Base-by-base conservation (phyloP, 352 stramenopile genomes). In the Globisporangium lucens region DNA sequence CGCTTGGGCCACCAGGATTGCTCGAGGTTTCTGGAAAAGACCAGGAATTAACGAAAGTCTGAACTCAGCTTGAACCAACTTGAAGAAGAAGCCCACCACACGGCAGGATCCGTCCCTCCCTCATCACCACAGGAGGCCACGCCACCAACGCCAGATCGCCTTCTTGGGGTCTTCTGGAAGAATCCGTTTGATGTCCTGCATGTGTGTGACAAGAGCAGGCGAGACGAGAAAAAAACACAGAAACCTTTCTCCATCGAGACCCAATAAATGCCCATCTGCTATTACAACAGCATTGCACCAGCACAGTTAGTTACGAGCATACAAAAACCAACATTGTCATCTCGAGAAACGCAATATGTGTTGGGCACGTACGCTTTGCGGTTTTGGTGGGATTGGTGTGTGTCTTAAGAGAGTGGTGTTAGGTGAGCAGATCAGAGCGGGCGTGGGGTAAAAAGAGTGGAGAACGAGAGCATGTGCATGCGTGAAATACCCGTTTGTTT, bases 21-120 rank as follows among this genome's bases (percentile, higher is more conserved):
- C 24, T 38, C 9, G 7, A 29, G 41, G 36, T 76, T 76, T 65
- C 61, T 74, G 22, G 10, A 46, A 33, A 69, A 71, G 33, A 70
- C 61, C 22, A 46, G 22, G 15, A 24, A 10, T 53, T 29, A 22
- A 41, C 22, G 13, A 13, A 29, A 61, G 6, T 22, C 4, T 10
- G 12, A 56, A 27, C 43, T 7, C 43, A 51, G 20, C 6, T 24
- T 6, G 15, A 41, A 3, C 6, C 46, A 47, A 47, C 15, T 47
- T 47, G 41, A 47, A 47, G 41, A 47, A 47, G 13, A 47, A 53
- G 46, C 20, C 20, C 20, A 53, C n/a, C n/a, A 17, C 46, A n/a
- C 41, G 41, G 13, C 13, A 47, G 5, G 41, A 47, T 47, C 41
- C 13, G 15, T 47, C 41, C 41, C 41, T 47, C 15, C 41, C 41